Percentiles rank a stretch among this genome's conserved stretches.
phyloP scores from a whole-genome alignment of 768 basidiomycete genomes.

The Rhizopogon salebrosus region DNA sequence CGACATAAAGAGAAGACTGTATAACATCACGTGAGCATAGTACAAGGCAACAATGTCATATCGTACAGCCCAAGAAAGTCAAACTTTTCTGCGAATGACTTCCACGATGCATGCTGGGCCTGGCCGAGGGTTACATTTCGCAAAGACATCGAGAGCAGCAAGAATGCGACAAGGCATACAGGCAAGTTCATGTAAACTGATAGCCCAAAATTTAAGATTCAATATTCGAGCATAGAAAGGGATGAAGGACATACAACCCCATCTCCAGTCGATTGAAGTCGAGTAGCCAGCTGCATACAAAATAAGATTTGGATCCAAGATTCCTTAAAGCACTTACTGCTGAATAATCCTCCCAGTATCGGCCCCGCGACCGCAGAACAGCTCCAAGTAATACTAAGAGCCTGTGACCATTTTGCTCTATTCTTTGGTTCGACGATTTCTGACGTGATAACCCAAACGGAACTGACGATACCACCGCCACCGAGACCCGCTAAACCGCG shows the following conservation, averaged over 20 bases:
- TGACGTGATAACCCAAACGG: constrained; percentile 83
- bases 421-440: constrained; percentile 71
- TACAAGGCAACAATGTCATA: constrained; percentile 10
- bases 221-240: constrained; percentile 7
- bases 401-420: constrained; percentile 82
- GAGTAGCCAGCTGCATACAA: constrained; percentile 25
- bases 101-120: constrained; percentile 51
- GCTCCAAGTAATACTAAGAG: constrained; percentile 80
- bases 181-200: constrained; percentile 83
- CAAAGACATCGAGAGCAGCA: constrained; percentile 57
- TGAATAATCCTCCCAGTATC: constrained; percentile 77
- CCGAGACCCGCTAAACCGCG: constrained; percentile 70
- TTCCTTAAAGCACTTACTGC: constrained; percentile 41
- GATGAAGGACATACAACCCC: constrained; percentile 62
- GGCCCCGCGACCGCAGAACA: constrained; percentile 83
- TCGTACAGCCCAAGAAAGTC: constrained; percentile 79
- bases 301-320: constrained; percentile 12
- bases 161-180: constrained; percentile 54
- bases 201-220: constrained; percentile 11
- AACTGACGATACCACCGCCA: constrained; percentile 82
- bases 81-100: constrained; percentile 47
- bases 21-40: constrained; percentile 14
- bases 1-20: constrained; percentile 66
- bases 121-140: constrained; percentile 46
- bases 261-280: constrained; percentile 61